Base-by-base conservation (phyloP, 129 eudicot genomes). In the Artemisia annua region DNA sequence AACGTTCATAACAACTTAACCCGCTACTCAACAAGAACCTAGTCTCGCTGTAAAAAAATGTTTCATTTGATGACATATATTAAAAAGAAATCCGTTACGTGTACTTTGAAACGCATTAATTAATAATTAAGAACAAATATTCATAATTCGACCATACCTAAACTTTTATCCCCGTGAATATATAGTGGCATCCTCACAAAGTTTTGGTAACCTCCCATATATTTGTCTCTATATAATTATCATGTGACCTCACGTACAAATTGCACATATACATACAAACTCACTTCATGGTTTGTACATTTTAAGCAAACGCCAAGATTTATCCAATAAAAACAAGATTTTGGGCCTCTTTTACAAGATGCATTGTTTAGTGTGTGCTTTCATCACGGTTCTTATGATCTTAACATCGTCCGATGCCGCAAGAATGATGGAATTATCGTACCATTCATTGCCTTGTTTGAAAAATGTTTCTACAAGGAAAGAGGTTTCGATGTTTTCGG, bases 161-260 rank as follows among this genome's bases (percentile, higher is more conserved):
- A 5, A 58, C 55, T 5, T 17, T 14, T 60, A 14, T 49, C 30
- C 30, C 32, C 48, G 12, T 54, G 57, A 69, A 69, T n/a, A 60
- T 69, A 35, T 18, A 69, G 55, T 70, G 80, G 39, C 43, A 46
- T 46, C 57, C 58, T 75, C 79, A 66, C 66, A 75, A 75, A 71
- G 66, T 78, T 78, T 11, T 78, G 72, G 82, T 66, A 63, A 53
- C 66, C 39, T 78, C 68, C 78, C 78, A 78, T 78, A 28, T 64
- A 3, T 71, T 8, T 77, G 48, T 60, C 56, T 62, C 28, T 51
- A 62, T 77, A 13, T 75, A 69, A 70, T 51, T 13, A 35, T 15
- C 76, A 51, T 63, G 59, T 78, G 66, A n/a, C 59, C 67, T 70
- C 66, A 7, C 51, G 13, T 19, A 76, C 79, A 76, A 59, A 3